These are phyloP conservation scores for Cicer yamashitae DNA, from an alignment of 306 rosid species.

Conservation along the genomic window DNA sequence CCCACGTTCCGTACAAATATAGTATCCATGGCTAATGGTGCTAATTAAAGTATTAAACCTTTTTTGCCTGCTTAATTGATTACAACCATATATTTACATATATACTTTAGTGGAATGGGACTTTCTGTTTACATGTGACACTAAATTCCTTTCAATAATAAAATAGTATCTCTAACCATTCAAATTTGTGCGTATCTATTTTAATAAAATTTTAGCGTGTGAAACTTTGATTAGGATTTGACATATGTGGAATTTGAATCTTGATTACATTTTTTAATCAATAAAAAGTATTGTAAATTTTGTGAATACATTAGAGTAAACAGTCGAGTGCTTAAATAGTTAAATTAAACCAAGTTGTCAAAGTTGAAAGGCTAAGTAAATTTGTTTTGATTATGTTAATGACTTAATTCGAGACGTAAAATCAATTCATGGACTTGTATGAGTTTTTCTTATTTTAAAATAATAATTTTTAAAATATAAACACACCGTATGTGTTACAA, in stretches of 20 bases:
- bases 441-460: too few relatives aligned
- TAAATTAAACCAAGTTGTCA: too few relatives aligned
- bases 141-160: conserved; percentile 29
- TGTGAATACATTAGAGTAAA: neutral
- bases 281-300: neutral
- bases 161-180: neutral
- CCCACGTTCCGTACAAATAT: conserved; percentile 40
- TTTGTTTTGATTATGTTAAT: too few relatives aligned
- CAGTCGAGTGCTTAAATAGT: too few relatives aligned
- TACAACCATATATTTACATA: conserved; percentile 16
- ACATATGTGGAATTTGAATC: neutral
- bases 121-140: conserved; percentile 9
- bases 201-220: too few relatives aligned
- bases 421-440: too few relatives aligned
- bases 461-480: too few relatives aligned
- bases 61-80: conserved; percentile 21
- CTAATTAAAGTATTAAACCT: conserved; percentile 36
- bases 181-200: conserved; percentile 6
- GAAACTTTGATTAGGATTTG: neutral
- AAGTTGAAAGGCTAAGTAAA: too few relatives aligned
- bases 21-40: neutral
- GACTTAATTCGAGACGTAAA: too few relatives aligned
- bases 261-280: neutral
- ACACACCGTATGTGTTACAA: too few relatives aligned
- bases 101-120: conserved; percentile 31